A percentile compares a stretch with the other conserved stretches of the same genome.
Evolutionary conservation across 768 basidiomycete genomes (phyloP).

Genomic region (Cystoderma amianthinum): DNA sequence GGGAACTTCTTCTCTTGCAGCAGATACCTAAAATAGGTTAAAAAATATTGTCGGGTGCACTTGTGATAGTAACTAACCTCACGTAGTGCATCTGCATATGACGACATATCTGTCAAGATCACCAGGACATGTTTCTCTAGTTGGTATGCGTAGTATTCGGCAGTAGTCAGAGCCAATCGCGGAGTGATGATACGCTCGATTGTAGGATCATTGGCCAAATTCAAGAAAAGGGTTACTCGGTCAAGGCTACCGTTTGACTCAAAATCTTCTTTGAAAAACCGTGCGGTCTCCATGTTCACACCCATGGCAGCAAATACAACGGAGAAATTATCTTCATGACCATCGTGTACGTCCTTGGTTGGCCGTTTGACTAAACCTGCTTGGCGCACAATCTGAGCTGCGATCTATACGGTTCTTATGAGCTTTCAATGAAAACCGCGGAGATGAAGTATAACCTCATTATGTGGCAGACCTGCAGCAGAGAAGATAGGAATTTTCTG

Average conservation of each 20-base stretch:
- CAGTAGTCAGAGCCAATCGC: slow-evolving; percentile 94
- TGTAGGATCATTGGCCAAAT: slow-evolving; percentile 97
- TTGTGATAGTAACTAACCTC: slow-evolving; percentile 58
- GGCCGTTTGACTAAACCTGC: slow-evolving; percentile 95
- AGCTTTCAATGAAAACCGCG: neutral
- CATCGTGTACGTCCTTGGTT: slow-evolving; percentile 95
- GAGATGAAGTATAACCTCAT: slow-evolving; percentile 59
- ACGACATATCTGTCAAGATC: slow-evolving; percentile 98
- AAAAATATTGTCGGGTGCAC: slow-evolving; percentile 7
- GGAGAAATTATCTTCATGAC: slow-evolving; percentile 99
- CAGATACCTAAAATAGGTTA: slow-evolving; percentile 66
- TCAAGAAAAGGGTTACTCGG: slow-evolving; percentile 96
- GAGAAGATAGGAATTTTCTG: slow-evolving; percentile 99
- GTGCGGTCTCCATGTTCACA: slow-evolving; percentile 99
- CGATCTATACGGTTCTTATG: slow-evolving; percentile 55
- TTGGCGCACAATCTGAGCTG: slow-evolving; percentile 99
- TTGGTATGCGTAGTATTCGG: slow-evolving; percentile 99
- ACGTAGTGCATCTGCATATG: slow-evolving; percentile 93
- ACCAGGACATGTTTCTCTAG: slow-evolving; percentile 99
- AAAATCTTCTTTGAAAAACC: slow-evolving; percentile 99
- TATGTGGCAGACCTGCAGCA: slow-evolving; percentile 97
- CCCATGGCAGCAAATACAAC: slow-evolving; percentile 99
- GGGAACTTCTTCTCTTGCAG: slow-evolving; percentile 98
- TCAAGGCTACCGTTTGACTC: slow-evolving; percentile 98
- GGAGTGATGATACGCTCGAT: slow-evolving; percentile 99